A percentile compares a stretch with the other conserved stretches of the same genome.
These are phyloP conservation scores for Entomortierella beljakovae DNA, from an alignment of 192 early-diverging fungal genomes.

Conservation along the genomic window DNA sequence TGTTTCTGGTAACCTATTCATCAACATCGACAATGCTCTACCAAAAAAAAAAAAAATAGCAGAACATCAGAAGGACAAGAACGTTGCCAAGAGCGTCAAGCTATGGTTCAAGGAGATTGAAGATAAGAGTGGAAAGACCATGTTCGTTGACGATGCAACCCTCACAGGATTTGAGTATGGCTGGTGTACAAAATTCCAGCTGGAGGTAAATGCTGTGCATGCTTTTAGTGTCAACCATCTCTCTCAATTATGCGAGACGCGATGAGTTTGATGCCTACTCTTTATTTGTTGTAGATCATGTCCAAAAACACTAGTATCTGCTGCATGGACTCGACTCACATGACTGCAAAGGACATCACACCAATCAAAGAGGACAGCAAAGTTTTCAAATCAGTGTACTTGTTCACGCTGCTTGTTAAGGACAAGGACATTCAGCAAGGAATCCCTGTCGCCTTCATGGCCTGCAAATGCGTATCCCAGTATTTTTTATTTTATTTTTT, in stretches of 20 bases:
- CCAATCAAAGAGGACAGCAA: slow-evolving; percentile 21
- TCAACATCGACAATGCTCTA: too few relatives aligned
- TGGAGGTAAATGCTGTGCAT: too few relatives aligned
- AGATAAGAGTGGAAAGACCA: slow-evolving; percentile 16
- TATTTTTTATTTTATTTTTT: slow-evolving; percentile 11
- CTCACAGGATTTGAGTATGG: slow-evolving; percentile 17
- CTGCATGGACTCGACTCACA: too few relatives aligned
- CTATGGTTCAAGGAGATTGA: slow-evolving; percentile 22
- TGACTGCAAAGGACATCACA: slow-evolving; percentile 17
- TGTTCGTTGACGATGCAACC: slow-evolving; percentile 22
- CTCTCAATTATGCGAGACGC: too few relatives aligned
- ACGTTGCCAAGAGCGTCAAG: slow-evolving; percentile 22
- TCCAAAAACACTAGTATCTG: slow-evolving; percentile 15
- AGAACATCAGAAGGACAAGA: slow-evolving; percentile 20
- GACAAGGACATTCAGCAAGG: slow-evolving; percentile 26
- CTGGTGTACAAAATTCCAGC: slow-evolving; percentile 15
- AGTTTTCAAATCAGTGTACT: slow-evolving; percentile 17
- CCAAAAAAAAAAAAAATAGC: too few relatives aligned
- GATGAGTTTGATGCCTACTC: too few relatives aligned
- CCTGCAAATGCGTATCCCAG: slow-evolving; percentile 15
- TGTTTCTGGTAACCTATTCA: too few relatives aligned
- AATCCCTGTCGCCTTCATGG: slow-evolving; percentile 27
- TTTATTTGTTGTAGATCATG: too few relatives aligned
- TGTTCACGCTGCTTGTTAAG: slow-evolving; percentile 26
- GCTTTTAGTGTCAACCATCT: too few relatives aligned